Percentiles rank a stretch among this genome's conserved stretches.
Evolutionary conservation across 805 yeast species (phyloP).

Genomic region (Wickerhamiella shivajii): DNA sequence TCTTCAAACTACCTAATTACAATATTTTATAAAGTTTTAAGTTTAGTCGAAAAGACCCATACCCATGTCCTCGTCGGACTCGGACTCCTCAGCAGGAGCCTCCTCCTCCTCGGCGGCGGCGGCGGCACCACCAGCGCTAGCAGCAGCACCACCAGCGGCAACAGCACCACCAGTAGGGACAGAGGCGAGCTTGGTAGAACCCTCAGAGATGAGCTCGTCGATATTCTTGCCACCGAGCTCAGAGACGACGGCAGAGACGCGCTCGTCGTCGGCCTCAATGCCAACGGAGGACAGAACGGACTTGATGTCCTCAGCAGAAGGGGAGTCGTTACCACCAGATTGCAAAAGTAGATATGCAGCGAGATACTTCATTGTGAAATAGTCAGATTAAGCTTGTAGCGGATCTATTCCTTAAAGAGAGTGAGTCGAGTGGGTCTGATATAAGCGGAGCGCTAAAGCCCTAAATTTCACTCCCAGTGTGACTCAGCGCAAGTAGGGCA

Average conservation of each 20-base stretch:
- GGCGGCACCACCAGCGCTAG: slow-evolving; percentile 56
- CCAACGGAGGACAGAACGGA: slow-evolving; percentile 87
- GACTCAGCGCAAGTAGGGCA: no score
- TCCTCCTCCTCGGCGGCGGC: slow-evolving; percentile 61
- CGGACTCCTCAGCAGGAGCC: slow-evolving; percentile 44
- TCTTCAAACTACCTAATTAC: slow-evolving; percentile 4
- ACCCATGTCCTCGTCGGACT: slow-evolving; percentile 31
- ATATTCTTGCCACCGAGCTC: slow-evolving; percentile 90
- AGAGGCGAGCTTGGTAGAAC: slow-evolving; percentile 90
- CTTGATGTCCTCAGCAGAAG: slow-evolving; percentile 86
- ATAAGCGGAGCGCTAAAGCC: no score
- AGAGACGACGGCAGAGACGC: slow-evolving; percentile 62
- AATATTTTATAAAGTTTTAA: no score
- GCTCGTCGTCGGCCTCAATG: slow-evolving; percentile 84
- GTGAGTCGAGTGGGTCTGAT: no score
- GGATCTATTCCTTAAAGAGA: slow-evolving; percentile 89
- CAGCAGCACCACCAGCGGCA: slow-evolving; percentile 57
- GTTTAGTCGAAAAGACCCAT: slow-evolving; percentile 96
- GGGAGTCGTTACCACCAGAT: slow-evolving; percentile 92
- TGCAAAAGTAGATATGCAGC: slow-evolving; percentile 98
- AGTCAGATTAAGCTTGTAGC: slow-evolving; percentile 32
- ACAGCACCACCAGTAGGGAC: slow-evolving; percentile 98
- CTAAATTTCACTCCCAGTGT: no score
- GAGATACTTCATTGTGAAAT: slow-evolving; percentile 70
- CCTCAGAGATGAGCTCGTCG: slow-evolving; percentile 82